These are phyloP conservation scores for Eimeria mitis DNA, from an alignment of 169 alveolate species.

Conservation along the genomic window DNA sequence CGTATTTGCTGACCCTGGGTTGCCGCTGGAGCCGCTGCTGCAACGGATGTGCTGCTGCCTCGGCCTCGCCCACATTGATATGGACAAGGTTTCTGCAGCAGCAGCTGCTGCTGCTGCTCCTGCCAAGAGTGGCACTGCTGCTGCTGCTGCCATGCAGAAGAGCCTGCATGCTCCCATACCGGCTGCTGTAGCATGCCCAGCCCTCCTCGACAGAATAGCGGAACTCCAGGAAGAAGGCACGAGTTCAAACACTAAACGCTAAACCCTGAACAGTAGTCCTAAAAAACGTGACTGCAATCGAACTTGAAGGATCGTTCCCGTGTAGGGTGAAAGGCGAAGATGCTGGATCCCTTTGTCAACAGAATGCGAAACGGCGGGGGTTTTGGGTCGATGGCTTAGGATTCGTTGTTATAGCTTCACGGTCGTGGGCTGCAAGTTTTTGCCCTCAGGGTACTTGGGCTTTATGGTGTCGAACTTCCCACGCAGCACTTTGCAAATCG, in stretches of 20 bases:
- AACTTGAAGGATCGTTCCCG: neutral
- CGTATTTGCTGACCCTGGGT: constrained; percentile 50
- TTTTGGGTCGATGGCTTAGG: neutral
- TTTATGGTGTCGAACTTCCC: constrained; percentile 56
- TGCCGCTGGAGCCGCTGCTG: constrained; percentile 37
- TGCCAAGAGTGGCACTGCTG: neutral
- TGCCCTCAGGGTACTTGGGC: constrained; percentile 34
- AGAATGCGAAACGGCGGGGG: too few species aligned
- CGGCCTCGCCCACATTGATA: constrained; percentile 43
- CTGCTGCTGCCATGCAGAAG: neutral
- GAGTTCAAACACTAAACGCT: constrained; percentile 4
- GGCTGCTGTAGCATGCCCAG: constrained; percentile 48
- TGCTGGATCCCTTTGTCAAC: neutral
- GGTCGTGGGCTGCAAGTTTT: neutral
- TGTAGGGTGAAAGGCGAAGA: neutral
- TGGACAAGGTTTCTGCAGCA: neutral
- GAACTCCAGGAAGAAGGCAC: constrained; percentile 50
- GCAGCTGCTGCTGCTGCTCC: constrained; percentile 20
- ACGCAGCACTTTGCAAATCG: constrained; percentile 27
- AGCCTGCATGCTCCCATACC: neutral
- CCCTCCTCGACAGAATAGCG: constrained; percentile 27
- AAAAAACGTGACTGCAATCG: neutral
- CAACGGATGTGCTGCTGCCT: constrained; percentile 42
- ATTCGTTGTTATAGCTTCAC: neutral
- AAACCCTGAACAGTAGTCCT: neutral